These are phyloP conservation scores for Gossypium mustelinum DNA, from an alignment of 345 rosid genomes.

Conservation along the genomic window DNA sequence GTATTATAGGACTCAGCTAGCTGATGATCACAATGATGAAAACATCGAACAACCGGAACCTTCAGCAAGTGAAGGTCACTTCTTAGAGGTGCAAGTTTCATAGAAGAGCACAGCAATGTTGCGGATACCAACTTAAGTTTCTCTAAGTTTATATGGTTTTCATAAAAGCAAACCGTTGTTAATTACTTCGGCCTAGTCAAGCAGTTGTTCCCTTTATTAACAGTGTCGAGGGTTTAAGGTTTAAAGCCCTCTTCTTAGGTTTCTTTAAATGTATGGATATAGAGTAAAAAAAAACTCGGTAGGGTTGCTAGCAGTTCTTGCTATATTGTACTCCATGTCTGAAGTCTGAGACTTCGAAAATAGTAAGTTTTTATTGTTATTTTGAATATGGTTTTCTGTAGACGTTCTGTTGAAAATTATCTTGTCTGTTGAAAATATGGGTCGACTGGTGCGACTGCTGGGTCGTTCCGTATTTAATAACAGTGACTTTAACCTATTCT, in stretches of 20 bases:
- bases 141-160: neutral
- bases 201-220: neutral
- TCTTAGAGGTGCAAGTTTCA: neutral
- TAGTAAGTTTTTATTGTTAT: neutral
- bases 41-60: neutral
- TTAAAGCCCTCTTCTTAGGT: neutral
- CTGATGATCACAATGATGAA: neutral
- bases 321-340: neutral
- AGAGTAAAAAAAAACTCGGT: neutral
- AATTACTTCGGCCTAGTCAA: neutral
- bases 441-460: no score
- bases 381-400: neutral
- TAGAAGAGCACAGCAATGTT: neutral
- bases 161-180: neutral
- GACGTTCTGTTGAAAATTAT: neutral
- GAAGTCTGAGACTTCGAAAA: neutral
- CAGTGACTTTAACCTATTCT: no score
- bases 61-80: neutral
- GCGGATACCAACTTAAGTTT: neutral
- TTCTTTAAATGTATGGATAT: neutral
- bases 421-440: no score
- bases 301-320: neutral
- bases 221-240: neutral
- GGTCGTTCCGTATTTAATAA: no score
- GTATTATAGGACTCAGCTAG: conserved; percentile 3